Evolutionary conservation across 2,329 filamentous ascomycete genomes (phyloP), one percentile per base, ranked within the genome.

Genomic region (Colletotrichum lentis): DNA sequence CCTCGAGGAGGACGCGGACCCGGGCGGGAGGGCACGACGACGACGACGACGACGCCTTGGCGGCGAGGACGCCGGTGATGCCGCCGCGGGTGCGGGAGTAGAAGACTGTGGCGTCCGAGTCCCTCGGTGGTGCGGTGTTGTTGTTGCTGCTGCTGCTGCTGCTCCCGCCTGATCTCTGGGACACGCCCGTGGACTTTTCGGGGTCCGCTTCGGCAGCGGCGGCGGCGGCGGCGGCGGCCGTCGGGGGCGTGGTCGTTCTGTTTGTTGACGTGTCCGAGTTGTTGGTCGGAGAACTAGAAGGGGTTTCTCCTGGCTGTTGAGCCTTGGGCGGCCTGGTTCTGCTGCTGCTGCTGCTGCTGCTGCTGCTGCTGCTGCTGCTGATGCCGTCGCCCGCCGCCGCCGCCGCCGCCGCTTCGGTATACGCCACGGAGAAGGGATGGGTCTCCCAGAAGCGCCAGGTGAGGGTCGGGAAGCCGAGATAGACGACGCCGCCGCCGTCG

Each of bases 361-460:
- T n/a, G n/a, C n/a, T n/a, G n/a, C n/a, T n/a, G n/a, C n/a, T n/a
- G n/a, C 7, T 20, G 27, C 52, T 14, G n/a, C n/a, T 16, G 22
- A 18, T 3, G 3, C 22, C 52, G 8, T n/a, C n/a, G n/a, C 41
- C 22, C 18, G 6, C n/a, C 20, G 18, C 46, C 22, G 2, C 27
- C 27, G 27, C 5, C 27, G 27, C 27, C 27, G 27, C 27, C 27
- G 27, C 1, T 27, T 27, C 27, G 27, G 46, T 11, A 49, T 49
- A 53, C 2, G 63, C 63, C 1, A 62, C 63, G 16, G 67, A 67
- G 49, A 69, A 69, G 0, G 67, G 67, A 24, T 69, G 67, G 1
- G 44, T 69, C 22, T 69, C 67, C 67, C 67, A 69, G 43, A 67
- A 37, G 2, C 59, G 49, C 67, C 67, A 69, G 44, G 41, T 67